Evolutionary conservation across 2,329 filamentous ascomycete species (phyloP).

Genomic region (Fusarium pseudograminearum): DNA sequence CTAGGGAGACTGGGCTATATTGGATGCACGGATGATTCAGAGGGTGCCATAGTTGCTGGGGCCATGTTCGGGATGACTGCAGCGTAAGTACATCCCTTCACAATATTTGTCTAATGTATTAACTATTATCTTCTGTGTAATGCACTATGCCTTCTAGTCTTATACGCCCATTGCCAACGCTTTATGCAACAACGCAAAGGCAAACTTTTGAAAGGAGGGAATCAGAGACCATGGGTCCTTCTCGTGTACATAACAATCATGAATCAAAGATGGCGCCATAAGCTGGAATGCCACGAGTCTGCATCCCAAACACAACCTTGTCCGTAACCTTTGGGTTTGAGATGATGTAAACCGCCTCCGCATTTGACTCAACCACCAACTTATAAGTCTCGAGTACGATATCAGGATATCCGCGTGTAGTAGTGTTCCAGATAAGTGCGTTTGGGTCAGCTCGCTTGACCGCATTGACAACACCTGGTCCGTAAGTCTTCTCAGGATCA

Average conservation of each 20-base stretch:
- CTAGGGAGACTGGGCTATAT: background rate
- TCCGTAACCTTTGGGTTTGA: constrained; percentile 24
- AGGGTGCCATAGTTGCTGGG: accelerated
- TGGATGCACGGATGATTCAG: background rate
- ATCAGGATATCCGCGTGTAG: constrained; percentile 15
- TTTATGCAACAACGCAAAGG: too few relatives aligned
- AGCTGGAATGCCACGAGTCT: background rate
- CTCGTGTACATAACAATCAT: background rate
- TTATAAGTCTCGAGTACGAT: constrained; percentile 24
- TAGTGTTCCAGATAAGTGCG: constrained; percentile 22
- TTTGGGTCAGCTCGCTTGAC: constrained; percentile 23
- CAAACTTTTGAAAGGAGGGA: background rate
- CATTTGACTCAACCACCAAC: constrained; percentile 16
- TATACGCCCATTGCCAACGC: too few relatives aligned
- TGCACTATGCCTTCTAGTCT: too few relatives aligned
- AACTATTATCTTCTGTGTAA: background rate
- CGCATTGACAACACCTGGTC: constrained; percentile 1
- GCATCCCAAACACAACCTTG: constrained; percentile 23
- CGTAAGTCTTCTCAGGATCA: constrained; percentile 18
- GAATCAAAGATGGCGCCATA: constrained; percentile 25
- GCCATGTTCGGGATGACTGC: background rate
- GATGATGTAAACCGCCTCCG: constrained; percentile 22
- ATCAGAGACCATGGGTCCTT: accelerated
- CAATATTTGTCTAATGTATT: background rate
- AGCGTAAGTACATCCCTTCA: too few relatives aligned